A percentile compares a stretch with the other conserved stretches of the same genome.
Evolutionary conservation across 768 basidiomycete genomes (phyloP).

Genomic region (Leccinum barrowsii): DNA sequence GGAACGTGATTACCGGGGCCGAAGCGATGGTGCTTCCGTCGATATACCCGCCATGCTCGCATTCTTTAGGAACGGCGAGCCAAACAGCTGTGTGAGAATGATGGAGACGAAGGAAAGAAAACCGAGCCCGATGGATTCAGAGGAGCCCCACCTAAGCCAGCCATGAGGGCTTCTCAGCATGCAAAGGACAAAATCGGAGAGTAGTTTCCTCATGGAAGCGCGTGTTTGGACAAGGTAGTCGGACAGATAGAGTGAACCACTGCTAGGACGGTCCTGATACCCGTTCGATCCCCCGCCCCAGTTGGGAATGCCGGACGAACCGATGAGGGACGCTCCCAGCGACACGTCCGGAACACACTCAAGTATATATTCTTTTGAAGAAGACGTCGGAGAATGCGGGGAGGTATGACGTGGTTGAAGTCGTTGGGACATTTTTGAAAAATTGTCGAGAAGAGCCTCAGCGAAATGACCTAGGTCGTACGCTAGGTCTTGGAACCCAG

Average conservation of each 20-base stretch:
- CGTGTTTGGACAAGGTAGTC: constrained; percentile 61
- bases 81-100: constrained; percentile 77
- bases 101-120: constrained; percentile 80
- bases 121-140: constrained; percentile 82
- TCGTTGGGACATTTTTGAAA: no score
- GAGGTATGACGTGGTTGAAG: no score
- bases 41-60: constrained; percentile 53
- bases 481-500: no score
- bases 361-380: no score
- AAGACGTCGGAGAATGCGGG: no score
- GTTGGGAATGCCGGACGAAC: no score
- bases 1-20: constrained; percentile 77
- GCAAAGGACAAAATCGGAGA: neutral
- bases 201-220: constrained; percentile 48
- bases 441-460: no score
- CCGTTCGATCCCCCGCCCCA: no score
- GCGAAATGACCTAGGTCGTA: no score
- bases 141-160: constrained; percentile 65
- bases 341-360: no score
- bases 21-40: constrained; percentile 58
- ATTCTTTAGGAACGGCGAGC: constrained; percentile 78
- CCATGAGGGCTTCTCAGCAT: neutral
- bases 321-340: no score
- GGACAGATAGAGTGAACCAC: constrained; percentile 31
- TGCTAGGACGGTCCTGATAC: no score